Conservation (phyloP, 176 grass and related monocot species). For the Aegilops tauschii region DNA sequence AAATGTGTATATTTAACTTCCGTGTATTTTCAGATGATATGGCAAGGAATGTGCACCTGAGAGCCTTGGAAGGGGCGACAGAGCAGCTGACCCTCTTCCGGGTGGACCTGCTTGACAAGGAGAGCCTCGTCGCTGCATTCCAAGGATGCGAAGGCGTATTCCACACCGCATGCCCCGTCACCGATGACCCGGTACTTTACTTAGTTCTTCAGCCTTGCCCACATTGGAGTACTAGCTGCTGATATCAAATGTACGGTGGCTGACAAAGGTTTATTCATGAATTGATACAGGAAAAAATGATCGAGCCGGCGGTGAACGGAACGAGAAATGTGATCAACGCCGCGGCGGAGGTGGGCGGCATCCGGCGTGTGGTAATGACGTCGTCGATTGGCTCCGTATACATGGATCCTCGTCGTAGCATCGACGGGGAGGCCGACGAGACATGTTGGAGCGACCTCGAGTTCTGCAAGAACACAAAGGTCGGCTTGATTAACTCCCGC, state of each 20-base stretch:
- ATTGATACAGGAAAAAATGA: slow-evolving; percentile 24
- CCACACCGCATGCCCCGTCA: slow-evolving; percentile 56
- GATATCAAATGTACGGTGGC: neutral
- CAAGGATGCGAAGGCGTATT: slow-evolving; percentile 63
- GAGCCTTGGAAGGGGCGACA: slow-evolving; percentile 25
- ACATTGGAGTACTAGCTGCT: neutral
- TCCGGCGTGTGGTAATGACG: slow-evolving; percentile 37
- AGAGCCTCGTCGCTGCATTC: slow-evolving; percentile 47
- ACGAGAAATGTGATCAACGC: slow-evolving; percentile 27
- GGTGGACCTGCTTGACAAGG: slow-evolving; percentile 46
- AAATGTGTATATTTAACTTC: no score
- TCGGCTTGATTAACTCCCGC: neutral
- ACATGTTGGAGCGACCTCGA: slow-evolving; percentile 50
- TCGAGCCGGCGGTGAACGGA: slow-evolving; percentile 38
- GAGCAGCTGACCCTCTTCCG: slow-evolving; percentile 34
- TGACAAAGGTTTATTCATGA: neutral
- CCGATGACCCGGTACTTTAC: slow-evolving; percentile 40
- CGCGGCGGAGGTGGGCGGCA: neutral
- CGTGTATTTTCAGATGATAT: no score
- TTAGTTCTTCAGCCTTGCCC: neutral
- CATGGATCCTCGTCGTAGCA: slow-evolving; percentile 11
- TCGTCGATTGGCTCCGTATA: slow-evolving; percentile 35
- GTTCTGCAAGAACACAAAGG: slow-evolving; percentile 36
- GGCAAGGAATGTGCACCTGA: slow-evolving; percentile 43
- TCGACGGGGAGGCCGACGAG: slow-evolving; percentile 31